phyloP scores from a whole-genome alignment of 192 early-diverging fungal genomes.

The Mortierella claussenii region DNA sequence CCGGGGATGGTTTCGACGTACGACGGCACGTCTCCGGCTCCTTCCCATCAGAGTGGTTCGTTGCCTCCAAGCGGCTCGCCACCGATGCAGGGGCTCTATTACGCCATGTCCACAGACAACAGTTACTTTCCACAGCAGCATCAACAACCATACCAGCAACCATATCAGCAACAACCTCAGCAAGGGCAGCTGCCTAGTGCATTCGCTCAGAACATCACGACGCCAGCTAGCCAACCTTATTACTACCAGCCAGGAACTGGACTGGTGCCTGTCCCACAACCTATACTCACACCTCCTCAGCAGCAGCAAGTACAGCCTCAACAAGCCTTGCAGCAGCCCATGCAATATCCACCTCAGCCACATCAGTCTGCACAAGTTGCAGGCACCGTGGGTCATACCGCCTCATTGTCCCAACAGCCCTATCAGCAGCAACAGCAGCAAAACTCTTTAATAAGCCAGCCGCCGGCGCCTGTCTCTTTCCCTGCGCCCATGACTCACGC shows the following conservation, averaged over 20 bases:
- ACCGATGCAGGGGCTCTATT: neutral
- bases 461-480: neutral
- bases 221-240: conserved; percentile 33
- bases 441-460: neutral
- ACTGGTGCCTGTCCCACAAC: conserved; percentile 30
- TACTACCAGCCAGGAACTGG: conserved; percentile 47
- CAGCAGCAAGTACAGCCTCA: neutral
- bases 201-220: neutral
- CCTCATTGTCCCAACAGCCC: neutral
- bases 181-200: conserved; percentile 2
- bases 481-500: neutral
- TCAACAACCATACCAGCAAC: conserved; percentile 11
- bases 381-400: neutral
- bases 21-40: neutral
- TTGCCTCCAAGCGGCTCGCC: conserved; percentile 4
- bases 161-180: conserved; percentile 1
- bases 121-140: neutral
- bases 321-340: neutral
- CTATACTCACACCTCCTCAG: conserved; percentile 4
- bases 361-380: neutral
- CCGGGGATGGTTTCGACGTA: neutral
- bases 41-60: conserved; percentile 9
- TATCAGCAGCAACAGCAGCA: neutral
- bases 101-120: no score
- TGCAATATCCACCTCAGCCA: neutral